phyloP scores from a whole-genome alignment of 257 asterid species.

The Gynochthodes officinalis region DNA sequence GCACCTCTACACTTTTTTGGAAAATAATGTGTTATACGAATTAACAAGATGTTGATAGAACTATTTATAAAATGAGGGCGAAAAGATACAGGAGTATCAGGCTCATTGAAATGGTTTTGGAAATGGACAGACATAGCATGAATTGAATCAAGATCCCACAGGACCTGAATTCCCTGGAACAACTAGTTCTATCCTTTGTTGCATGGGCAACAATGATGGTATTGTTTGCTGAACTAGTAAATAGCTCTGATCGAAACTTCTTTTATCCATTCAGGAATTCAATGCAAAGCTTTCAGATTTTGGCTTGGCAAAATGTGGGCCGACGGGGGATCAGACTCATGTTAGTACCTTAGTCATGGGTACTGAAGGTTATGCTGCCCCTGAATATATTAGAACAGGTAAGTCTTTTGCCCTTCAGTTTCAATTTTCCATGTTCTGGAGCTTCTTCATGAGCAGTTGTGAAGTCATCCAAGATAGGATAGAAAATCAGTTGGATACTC shows the following conservation, averaged over 20 bases:
- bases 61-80: background rate
- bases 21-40: background rate
- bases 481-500: background rate
- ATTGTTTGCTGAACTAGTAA: background rate
- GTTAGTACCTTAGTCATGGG: slow-evolving; percentile 38
- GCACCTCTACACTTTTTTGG: background rate
- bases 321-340: slow-evolving; percentile 36
- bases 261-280: slow-evolving; percentile 26
- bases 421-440: background rate
- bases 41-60: background rate
- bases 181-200: background rate
- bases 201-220: background rate
- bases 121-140: no score
- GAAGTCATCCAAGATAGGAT: background rate
- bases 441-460: background rate
- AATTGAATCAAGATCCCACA: no score
- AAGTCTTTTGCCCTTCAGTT: background rate
- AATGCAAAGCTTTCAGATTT: slow-evolving; percentile 42
- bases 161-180: no score
- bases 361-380: slow-evolving; percentile 41
- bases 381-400: slow-evolving; percentile 39
- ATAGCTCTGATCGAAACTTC: background rate
- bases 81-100: no score
- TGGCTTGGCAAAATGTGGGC: slow-evolving; percentile 39
- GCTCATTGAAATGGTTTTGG: background rate